Evolutionary conservation across 148 eudicot species (phyloP), one percentile per base, ranked within the genome.

Genomic region (Rheum nobile): DNA sequence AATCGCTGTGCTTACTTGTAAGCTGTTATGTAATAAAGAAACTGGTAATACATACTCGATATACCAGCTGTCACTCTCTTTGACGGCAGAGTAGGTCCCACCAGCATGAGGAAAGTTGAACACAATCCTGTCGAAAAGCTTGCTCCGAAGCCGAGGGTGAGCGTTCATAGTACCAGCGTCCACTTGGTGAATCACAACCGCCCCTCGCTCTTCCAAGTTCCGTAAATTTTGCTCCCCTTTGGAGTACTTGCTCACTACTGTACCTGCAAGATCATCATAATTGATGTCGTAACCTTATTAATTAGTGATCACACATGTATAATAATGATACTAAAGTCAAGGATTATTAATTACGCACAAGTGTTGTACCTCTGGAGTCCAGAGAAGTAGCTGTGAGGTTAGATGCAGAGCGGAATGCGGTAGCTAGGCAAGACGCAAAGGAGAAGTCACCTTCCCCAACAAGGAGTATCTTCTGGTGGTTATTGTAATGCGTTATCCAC

Each of bases 61-160:
- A 46, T 77, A 78, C 46, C 3, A 10, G 4, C 5, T 1, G 1
- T 39, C 31, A 17, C 69, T 31, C 67, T 83, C 83, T 0, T 6
- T 17, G 32, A 4, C 0, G 13, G 2, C 4, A 19, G 1, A 19
- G 8, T 0, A 24, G 29, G 6, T 0, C 24, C 29, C 67, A 13
- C 44, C 46, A 1, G 77, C 79, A 39, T 77, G 81, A 2, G 83
- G 83, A 26, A 83, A 83, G 54, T 78, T 83, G 50, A 77, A 83
- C 0, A 83, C 75, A n/a, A 83, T 77, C 14, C 77, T 59, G n/a
- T 80, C 81, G 21, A 83, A 83, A 26, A 2, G 16, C 7, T 8
- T 8, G 3, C 13, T 3, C 7, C 29, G 26, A 21, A 54, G 26
- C 1, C 6, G 65, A 24, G 65, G 34, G 1, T 57, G 32, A 3